Evolutionary conservation across 192 early-diverging fungal species (phyloP).

Genomic region (Gaertneriomyces sp.): DNA sequence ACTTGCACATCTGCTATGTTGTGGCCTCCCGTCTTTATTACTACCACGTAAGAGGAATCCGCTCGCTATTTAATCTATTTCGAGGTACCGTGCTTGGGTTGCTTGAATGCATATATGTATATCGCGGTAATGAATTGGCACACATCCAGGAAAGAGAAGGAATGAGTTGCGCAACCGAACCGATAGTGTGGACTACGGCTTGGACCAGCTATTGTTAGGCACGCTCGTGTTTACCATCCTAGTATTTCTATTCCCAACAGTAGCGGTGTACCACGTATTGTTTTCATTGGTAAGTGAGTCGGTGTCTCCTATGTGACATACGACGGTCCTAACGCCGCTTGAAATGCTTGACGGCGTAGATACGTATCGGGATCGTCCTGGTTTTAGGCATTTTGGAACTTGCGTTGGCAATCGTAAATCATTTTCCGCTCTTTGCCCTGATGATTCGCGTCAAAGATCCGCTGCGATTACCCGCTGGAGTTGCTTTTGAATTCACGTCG

Average conservation of each 20-base stretch:
- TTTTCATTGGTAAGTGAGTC: slow-evolving; percentile 69
- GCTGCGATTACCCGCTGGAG: slow-evolving; percentile 74
- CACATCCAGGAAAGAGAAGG: slow-evolving; percentile 62
- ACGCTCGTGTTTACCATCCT: slow-evolving; percentile 91
- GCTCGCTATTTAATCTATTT: slow-evolving; percentile 90
- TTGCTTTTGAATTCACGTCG: neutral
- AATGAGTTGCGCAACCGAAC: slow-evolving; percentile 89
- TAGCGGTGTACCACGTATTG: slow-evolving; percentile 86
- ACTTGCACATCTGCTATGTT: slow-evolving; percentile 94
- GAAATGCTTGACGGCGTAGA: slow-evolving; percentile 35
- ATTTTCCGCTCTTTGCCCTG: slow-evolving; percentile 95
- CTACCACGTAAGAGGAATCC: slow-evolving; percentile 83
- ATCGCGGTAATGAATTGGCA: too few species aligned
- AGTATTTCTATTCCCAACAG: slow-evolving; percentile 93
- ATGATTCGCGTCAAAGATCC: slow-evolving; percentile 85
- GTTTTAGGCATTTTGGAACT: slow-evolving; percentile 82
- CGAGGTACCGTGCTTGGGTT: slow-evolving; percentile 54
- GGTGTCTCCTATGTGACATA: too few species aligned
- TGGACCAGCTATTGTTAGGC: slow-evolving; percentile 93
- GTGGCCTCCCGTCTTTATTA: slow-evolving; percentile 89
- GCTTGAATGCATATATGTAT: neutral
- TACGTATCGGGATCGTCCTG: slow-evolving; percentile 75
- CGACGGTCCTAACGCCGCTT: too few species aligned
- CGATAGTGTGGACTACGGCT: slow-evolving; percentile 88
- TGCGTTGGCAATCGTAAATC: slow-evolving; percentile 84